phyloP scores from a whole-genome alignment of 495 filamentous ascomycete genomes.

The Aspergillus panamensis region DNA sequence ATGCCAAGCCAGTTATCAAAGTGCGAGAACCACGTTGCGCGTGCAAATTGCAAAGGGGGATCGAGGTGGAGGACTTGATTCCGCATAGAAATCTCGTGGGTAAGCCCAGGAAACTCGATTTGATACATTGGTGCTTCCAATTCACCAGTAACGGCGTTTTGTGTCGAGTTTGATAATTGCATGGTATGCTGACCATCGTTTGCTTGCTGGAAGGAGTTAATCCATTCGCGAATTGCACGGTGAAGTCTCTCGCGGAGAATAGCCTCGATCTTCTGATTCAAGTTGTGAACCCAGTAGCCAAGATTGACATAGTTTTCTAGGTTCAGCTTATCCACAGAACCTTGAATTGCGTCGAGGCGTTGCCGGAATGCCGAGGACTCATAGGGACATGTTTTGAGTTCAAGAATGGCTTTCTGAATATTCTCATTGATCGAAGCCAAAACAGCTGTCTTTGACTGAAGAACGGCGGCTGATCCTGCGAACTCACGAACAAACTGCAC shows the following conservation, averaged over 20 bases:
- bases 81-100: slow-evolving; percentile 91
- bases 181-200: slow-evolving; percentile 38
- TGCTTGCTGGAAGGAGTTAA: slow-evolving; percentile 68
- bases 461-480: slow-evolving; percentile 71
- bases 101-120: slow-evolving; percentile 51
- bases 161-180: slow-evolving; percentile 24
- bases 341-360: slow-evolving; percentile 80
- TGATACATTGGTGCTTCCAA: slow-evolving; percentile 52
- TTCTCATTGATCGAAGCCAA: slow-evolving; percentile 75
- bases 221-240: slow-evolving; percentile 80
- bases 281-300: slow-evolving; percentile 75
- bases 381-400: slow-evolving; percentile 84
- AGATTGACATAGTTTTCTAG: slow-evolving; percentile 94
- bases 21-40: slow-evolving; percentile 90
- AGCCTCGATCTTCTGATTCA: slow-evolving; percentile 78
- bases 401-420: slow-evolving; percentile 74
- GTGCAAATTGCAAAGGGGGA: slow-evolving; percentile 84
- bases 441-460: slow-evolving; percentile 80
- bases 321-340: slow-evolving; percentile 88
- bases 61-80: slow-evolving; percentile 96
- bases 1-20: slow-evolving; percentile 90
- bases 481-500: slow-evolving; percentile 96
- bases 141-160: slow-evolving; percentile 36
- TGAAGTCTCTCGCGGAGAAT: slow-evolving; percentile 73
- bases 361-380: slow-evolving; percentile 68